Evolutionary conservation across 495 filamentous ascomycete species (phyloP).

Genomic region (Sordaria brevicollis): DNA sequence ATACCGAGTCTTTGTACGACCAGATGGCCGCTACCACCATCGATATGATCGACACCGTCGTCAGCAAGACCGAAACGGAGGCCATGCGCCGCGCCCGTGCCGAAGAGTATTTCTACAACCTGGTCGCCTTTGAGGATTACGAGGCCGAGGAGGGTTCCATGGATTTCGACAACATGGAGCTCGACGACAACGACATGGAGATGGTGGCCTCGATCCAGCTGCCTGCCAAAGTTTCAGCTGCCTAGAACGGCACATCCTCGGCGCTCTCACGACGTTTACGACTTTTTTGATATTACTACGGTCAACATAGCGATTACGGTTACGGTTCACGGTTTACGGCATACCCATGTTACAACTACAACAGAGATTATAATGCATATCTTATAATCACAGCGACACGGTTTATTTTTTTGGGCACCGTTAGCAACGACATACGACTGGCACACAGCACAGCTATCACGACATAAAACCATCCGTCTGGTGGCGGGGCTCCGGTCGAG

Average conservation of each 20-base stretch:
- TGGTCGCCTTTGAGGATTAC: not conserved
- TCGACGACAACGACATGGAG: not conserved
- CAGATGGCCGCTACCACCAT: not conserved
- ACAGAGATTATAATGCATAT: not conserved
- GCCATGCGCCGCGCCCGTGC: not conserved
- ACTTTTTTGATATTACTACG: not conserved
- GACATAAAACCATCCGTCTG: not conserved
- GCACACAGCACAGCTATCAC: not conserved
- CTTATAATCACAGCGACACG: not conserved
- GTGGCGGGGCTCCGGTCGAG: not conserved
- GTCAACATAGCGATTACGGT: not conserved
- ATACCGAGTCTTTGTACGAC: not conserved
- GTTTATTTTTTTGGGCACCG: not conserved
- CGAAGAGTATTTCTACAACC: constrained; percentile 5
- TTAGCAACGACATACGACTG: not conserved
- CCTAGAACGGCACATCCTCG: not conserved
- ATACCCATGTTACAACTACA: not conserved
- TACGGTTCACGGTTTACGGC: not conserved
- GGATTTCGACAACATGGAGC: not conserved
- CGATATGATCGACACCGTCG: not conserved
- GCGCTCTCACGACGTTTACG: not conserved
- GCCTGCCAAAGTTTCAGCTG: not conserved
- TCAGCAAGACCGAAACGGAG: not conserved
- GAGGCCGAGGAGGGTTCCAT: constrained; percentile 4
- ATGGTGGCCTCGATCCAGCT: not conserved